These are phyloP conservation scores for Allium cepa DNA, from an alignment of 106 monocot genomes.

Conservation along the genomic window DNA sequence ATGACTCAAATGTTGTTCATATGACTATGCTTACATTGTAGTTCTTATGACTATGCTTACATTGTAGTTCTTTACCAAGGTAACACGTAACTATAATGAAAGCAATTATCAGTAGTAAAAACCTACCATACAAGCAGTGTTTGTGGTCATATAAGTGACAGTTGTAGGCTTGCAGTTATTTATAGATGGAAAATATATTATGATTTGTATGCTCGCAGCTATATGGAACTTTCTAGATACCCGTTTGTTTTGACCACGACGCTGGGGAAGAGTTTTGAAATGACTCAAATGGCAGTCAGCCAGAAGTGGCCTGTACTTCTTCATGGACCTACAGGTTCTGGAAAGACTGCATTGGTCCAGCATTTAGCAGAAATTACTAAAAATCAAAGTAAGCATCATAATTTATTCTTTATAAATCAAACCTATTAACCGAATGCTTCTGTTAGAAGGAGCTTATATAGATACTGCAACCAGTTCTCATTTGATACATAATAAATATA, in stretches of 20 bases:
- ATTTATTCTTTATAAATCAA: neutral
- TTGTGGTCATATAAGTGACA: neutral
- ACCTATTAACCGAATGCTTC: too few relatives aligned
- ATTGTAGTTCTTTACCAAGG: too few relatives aligned
- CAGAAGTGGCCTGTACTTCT: slow-evolving; percentile 92
- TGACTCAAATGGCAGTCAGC: slow-evolving; percentile 59
- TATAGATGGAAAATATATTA: neutral
- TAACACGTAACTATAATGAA: neutral
- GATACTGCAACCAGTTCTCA: too few relatives aligned
- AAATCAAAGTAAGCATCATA: slow-evolving; percentile 43
- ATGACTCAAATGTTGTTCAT: slow-evolving; percentile 66
- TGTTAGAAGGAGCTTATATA: too few relatives aligned
- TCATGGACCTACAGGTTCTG: slow-evolving; percentile 72
- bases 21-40: too few relatives aligned
- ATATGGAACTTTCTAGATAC: slow-evolving; percentile 1
- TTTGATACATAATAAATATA: too few relatives aligned
- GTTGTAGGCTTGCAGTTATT: neutral
- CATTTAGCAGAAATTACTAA: slow-evolving; percentile 38
- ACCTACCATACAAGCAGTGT: neutral
- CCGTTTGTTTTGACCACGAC: slow-evolving; percentile 56
- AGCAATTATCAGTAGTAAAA: neutral
- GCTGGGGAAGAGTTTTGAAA: slow-evolving; percentile 68
- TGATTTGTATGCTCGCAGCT: slow-evolving; percentile 14
- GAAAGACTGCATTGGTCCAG: slow-evolving; percentile 81
- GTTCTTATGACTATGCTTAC: too few relatives aligned